Base-by-base conservation (phyloP, 257 asterid genomes). In the Cynanchum wilfordii region DNA sequence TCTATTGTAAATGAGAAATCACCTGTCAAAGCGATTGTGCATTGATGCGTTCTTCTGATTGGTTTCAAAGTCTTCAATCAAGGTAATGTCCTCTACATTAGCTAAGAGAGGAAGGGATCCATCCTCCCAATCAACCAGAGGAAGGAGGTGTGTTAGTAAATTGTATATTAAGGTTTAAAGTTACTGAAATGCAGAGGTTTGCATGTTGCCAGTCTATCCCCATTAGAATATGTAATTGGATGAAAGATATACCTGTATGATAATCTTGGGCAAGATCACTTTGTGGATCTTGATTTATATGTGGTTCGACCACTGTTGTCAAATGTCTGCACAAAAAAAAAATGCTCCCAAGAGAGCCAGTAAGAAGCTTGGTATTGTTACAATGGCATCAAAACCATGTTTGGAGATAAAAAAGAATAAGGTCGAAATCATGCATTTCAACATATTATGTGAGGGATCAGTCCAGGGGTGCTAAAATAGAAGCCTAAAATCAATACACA, bases 1-100 rank as follows among this genome's bases (percentile, higher is more conserved):
- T 36, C 27, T 9, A n/a, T 45, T 56, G 68, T 4, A 33, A 10
- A n/a, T 47, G 27, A 49, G 58, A 66, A 29, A 13, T 77, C 81
- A 94, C 97, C 97, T 94, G 82, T 94, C 98, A 58, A 86, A 94
- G 59, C 72, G 92, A 78, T 88, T 87, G 81, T 82, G 80, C 65
- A 80, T 74, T 70, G 76, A 77, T 71, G 90, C 49, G 78, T 77
- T 92, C 25, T 85, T 84, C 80, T 77, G 85, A 74, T 59, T 52
- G 22, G 87, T 71, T 66, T 88, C 88, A 75, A 78, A 86, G 25
- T 78, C 77, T 52, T 93, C 96, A 57, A 62, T 45, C 77, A 91
- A 77, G 75, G 99, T 91, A 74, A 94, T 94, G 71, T 94, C 79
- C 58, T 78, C 95, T 36, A 88, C 84, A 80, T 89, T 91, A 89